A percentile compares a stretch with the other conserved stretches of the same genome.
Conservation (phyloP, 2,329 filamentous ascomycete species). For the Botryotinia convoluta region DNA sequence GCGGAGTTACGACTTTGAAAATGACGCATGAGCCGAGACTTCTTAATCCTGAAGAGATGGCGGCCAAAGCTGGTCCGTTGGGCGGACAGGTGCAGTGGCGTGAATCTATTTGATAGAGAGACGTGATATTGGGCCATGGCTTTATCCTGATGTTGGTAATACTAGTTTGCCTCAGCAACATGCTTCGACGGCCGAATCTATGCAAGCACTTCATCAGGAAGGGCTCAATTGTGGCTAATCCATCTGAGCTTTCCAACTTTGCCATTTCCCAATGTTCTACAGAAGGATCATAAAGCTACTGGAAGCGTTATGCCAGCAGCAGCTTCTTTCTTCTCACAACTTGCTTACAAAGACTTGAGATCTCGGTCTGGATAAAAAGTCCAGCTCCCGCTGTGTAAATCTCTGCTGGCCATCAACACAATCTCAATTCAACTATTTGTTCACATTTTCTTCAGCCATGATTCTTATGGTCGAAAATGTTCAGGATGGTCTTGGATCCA, state of each 20-base stretch:
- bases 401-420: not conserved
- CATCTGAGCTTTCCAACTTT: not conserved
- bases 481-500: too few relatives aligned
- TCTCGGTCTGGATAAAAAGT: not conserved
- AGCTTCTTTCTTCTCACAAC: not conserved
- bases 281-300: not conserved
- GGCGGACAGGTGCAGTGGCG: not conserved
- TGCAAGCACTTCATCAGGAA: rapidly evolving
- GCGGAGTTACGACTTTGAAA: not conserved
- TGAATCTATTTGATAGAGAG: not conserved
- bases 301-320: rapidly evolving
- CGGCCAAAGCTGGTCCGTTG: not conserved
- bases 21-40: not conserved
- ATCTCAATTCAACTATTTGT: not conserved
- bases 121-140: rapidly evolving
- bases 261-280: not conserved
- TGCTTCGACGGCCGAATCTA: not conserved
- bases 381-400: not conserved
- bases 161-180: not conserved
- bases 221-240: not conserved
- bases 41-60: not conserved
- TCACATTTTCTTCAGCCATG: not conserved
- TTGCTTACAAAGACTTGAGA: not conserved
- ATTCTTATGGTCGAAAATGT: not conserved
- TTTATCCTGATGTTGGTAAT: not conserved